Conservation (phyloP, 495 filamentous ascomycete genomes). For the Oidiodendron maius region DNA sequence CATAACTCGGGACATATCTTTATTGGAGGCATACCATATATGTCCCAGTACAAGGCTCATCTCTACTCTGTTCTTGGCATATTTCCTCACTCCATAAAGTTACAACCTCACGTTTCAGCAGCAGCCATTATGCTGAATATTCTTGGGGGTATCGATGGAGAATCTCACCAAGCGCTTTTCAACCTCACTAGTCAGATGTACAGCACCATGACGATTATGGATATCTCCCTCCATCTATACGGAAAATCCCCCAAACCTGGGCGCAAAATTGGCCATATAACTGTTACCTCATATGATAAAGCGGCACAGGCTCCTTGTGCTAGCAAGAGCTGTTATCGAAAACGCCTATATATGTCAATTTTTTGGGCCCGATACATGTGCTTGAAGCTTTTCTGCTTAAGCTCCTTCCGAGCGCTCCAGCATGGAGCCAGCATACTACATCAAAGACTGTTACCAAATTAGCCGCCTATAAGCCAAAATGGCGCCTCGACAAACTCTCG, state of each 20-base stretch:
- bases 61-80: conserved; percentile 81
- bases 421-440: no score
- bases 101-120: conserved; percentile 55
- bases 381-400: no score
- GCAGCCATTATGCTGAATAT: conserved; percentile 99
- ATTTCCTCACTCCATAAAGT: conserved; percentile 50
- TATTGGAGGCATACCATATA: conserved; percentile 82
- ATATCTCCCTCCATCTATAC: conserved; percentile 77
- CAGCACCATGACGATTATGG: conserved; percentile 54
- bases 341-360: no score
- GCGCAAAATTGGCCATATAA: conserved; percentile 94
- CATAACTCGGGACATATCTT: conserved; percentile 98
- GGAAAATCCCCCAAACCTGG: conserved; percentile 82
- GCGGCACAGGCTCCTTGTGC: no score
- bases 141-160: conserved; percentile 65
- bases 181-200: no score
- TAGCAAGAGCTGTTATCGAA: no score
- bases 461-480: no score
- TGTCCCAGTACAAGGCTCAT: conserved; percentile 91
- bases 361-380: no score
- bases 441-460: no score
- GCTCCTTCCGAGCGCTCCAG: no score
- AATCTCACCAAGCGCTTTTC: conserved; percentile 66
- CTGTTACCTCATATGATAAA: no score
- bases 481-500: no score